Conservation (phyloP, 2,329 filamentous ascomycete species). For the Ophiostoma triangulosporum region DNA sequence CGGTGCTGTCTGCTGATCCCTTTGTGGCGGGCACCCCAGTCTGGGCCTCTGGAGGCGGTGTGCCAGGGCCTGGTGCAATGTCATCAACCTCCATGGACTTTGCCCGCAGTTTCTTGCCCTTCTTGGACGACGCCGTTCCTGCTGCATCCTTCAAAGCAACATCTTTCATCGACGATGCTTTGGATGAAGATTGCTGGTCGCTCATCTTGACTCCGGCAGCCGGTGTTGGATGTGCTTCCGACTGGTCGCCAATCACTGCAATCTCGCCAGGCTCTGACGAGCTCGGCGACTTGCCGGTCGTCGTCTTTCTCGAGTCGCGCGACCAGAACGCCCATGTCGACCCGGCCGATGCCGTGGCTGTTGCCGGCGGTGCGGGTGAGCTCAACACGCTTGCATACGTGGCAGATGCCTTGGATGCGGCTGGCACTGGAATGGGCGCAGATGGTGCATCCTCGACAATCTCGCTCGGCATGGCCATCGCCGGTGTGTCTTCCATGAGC, state of each 20-base stretch:
- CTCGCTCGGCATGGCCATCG: slow-evolving; percentile 16
- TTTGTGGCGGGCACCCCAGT: background rate
- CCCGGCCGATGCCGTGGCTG: slow-evolving; percentile 28
- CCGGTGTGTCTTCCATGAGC: background rate
- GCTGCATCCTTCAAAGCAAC: slow-evolving; percentile 14
- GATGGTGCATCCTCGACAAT: slow-evolving; percentile 25
- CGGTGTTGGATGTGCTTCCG: slow-evolving; percentile 39
- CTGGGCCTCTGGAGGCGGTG: background rate
- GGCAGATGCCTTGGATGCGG: slow-evolving; percentile 12
- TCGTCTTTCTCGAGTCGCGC: slow-evolving; percentile 33
- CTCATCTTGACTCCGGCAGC: slow-evolving; percentile 32
- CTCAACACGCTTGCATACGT: slow-evolving; percentile 8
- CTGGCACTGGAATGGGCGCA: slow-evolving; percentile 9
- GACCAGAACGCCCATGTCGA: slow-evolving; percentile 79
- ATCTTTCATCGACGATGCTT: slow-evolving; percentile 23
- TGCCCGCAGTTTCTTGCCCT: slow-evolving; percentile 32
- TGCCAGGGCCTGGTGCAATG: slow-evolving; percentile 20
- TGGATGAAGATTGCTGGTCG: slow-evolving; percentile 21
- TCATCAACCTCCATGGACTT: slow-evolving; percentile 35
- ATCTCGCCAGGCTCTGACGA: slow-evolving; percentile 33
- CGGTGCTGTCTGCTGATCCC: background rate
- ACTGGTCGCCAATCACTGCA: slow-evolving; percentile 43
- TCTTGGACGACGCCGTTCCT: slow-evolving; percentile 19
- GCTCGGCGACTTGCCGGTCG: slow-evolving; percentile 17
- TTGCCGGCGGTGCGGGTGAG: slow-evolving; percentile 21